Conservation (phyloP, 1,139 yeast species). For the Saccharomycopsis crataegensis region DNA sequence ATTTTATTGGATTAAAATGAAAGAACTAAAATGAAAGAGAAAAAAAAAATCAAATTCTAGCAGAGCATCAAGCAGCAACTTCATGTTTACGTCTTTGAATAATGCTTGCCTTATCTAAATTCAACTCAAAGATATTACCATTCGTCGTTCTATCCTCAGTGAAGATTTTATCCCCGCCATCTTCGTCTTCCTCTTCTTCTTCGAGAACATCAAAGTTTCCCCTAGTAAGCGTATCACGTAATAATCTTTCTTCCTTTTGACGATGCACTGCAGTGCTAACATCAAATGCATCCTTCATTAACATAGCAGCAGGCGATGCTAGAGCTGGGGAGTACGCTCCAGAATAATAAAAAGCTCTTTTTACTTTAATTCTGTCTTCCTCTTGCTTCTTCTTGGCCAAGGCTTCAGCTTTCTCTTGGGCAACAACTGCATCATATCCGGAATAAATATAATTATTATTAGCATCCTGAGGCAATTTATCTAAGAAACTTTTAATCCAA, state of each 20-base stretch:
- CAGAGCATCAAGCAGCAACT: slow-evolving; percentile 12
- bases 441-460: slow-evolving; percentile 13
- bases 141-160: slow-evolving; percentile 17
- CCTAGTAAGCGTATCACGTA: slow-evolving; percentile 23
- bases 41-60: not conserved
- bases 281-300: slow-evolving; percentile 91
- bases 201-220: slow-evolving; percentile 15
- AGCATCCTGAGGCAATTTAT: slow-evolving; percentile 16
- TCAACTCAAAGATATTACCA: slow-evolving; percentile 31
- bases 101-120: slow-evolving; percentile 72
- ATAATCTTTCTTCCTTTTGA: slow-evolving; percentile 70
- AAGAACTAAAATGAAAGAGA: not conserved
- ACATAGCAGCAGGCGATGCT: slow-evolving; percentile 86
- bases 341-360: slow-evolving; percentile 22
- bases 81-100: slow-evolving; percentile 61
- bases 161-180: slow-evolving; percentile 8
- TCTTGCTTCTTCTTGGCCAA: not conserved
- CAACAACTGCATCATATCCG: slow-evolving; percentile 5
- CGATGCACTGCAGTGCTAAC: slow-evolving; percentile 92
- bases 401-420: not conserved
- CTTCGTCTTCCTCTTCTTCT: slow-evolving; percentile 24
- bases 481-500: slow-evolving; percentile 40
- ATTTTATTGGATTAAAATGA: not conserved
- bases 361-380: not conserved
- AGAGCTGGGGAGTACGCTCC: slow-evolving; percentile 25